Evolutionary conservation across 257 asterid species (phyloP).

Genomic region (Solanum pimpinellifolium): DNA sequence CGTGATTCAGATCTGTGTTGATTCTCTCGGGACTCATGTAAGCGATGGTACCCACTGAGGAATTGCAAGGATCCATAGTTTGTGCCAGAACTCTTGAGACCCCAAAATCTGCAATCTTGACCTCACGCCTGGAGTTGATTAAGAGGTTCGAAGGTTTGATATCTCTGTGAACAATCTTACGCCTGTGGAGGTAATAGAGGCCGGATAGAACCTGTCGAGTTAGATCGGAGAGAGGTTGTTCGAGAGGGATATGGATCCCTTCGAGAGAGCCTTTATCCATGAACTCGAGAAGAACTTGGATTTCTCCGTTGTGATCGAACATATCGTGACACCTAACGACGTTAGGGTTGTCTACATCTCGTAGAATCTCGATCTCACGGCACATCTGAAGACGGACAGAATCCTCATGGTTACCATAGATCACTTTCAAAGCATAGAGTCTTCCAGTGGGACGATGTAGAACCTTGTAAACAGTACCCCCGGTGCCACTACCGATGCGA

Average conservation of each 20-base stretch:
- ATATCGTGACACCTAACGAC: constrained; percentile 67
- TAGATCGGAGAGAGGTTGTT: constrained; percentile 49
- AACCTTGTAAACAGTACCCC: constrained; percentile 90
- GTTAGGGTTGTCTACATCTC: constrained; percentile 72
- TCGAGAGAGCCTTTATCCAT: constrained; percentile 82
- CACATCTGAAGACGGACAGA: constrained; percentile 64
- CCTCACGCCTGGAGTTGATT: constrained; percentile 43
- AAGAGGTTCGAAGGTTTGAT: constrained; percentile 76
- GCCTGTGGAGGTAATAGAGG: constrained; percentile 52
- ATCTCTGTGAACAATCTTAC: constrained; percentile 80
- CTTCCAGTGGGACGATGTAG: constrained; percentile 62
- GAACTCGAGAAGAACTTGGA: constrained; percentile 67
- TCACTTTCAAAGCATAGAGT: constrained; percentile 65
- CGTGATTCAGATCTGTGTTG: constrained; percentile 82
- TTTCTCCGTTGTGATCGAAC: constrained; percentile 71
- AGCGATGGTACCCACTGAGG: constrained; percentile 87
- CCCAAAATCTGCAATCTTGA: constrained; percentile 79
- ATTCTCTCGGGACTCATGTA: constrained; percentile 91
- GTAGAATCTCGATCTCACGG: constrained; percentile 89
- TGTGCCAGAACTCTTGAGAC: constrained; percentile 65
- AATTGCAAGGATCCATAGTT: constrained; percentile 88
- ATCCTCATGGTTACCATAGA: constrained; percentile 79
- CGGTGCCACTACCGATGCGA: constrained; percentile 86
- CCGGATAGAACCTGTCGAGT: constrained; percentile 75
- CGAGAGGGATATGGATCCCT: constrained; percentile 44